phyloP scores from a whole-genome alignment of 2,329 filamentous ascomycete species.

The Penicillium glabrum region DNA sequence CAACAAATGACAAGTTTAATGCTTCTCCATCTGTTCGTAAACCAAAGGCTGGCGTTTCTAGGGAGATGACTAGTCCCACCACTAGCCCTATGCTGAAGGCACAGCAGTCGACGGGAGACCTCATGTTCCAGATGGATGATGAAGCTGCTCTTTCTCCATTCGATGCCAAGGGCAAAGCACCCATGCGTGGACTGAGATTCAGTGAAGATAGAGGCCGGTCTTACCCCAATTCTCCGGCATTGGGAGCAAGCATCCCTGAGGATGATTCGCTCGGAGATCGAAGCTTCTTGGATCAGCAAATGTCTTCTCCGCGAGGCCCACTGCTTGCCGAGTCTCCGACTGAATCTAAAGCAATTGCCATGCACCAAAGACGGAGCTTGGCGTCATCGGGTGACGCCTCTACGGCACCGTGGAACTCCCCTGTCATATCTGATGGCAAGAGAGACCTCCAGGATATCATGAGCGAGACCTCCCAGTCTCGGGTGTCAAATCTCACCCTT shows the following conservation, averaged over 20 bases:
- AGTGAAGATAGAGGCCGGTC: constrained; percentile 19
- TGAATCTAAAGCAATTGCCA: constrained; percentile 17
- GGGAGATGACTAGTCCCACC: constrained; percentile 44
- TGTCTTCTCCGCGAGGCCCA: constrained; percentile 24
- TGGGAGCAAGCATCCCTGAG: constrained; percentile 28
- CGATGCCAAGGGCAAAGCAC: constrained; percentile 31
- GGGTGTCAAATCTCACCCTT: constrained; percentile 54
- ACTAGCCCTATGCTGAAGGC: constrained; percentile 68
- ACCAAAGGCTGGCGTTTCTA: constrained; percentile 43
- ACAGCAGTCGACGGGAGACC: constrained; percentile 68
- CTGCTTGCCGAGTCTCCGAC: constrained; percentile 26
- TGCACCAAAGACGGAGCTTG: constrained; percentile 25
- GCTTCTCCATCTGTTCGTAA: constrained; percentile 47
- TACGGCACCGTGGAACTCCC: constrained; percentile 54
- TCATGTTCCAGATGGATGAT: constrained; percentile 95
- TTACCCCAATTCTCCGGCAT: constrained; percentile 25
- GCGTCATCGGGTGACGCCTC: constrained; percentile 27
- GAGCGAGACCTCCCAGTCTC: constrained; percentile 55
- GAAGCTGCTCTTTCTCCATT: constrained; percentile 47
- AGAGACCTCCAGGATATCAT: constrained; percentile 77
- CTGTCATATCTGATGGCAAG: constrained; percentile 60
- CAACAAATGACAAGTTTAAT: constrained; percentile 64
- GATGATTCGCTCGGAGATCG: constrained; percentile 25
- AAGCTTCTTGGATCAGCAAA: constrained; percentile 29
- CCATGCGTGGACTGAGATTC: constrained; percentile 21